phyloP scores from a whole-genome alignment of 2,329 filamentous ascomycete species.

The Diplocarpon rosae region DNA sequence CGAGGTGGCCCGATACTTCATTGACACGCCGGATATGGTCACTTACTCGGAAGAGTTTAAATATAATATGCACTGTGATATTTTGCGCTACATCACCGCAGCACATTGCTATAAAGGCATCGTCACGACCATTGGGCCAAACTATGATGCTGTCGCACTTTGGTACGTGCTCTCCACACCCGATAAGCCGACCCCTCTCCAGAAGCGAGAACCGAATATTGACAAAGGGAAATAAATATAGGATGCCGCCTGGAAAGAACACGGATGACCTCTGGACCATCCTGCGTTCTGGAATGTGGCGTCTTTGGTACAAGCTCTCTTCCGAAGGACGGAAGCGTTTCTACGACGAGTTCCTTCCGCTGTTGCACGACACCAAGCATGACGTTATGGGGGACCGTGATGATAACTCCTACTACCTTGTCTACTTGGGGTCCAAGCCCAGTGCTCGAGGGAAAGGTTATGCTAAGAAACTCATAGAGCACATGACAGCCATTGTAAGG shows the following conservation, averaged over 20 bases:
- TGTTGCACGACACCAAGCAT: constrained; percentile 62
- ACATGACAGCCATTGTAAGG: constrained; percentile 41
- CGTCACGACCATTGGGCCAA: constrained; percentile 61
- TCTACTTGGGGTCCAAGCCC: constrained; percentile 70
- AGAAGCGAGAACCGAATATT: not conserved
- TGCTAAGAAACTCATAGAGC: constrained; percentile 57
- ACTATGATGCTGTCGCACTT: constrained; percentile 68
- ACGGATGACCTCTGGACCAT: constrained; percentile 64
- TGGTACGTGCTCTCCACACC: constrained; percentile 45
- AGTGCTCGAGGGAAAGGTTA: constrained; percentile 61
- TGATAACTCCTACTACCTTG: constrained; percentile 65
- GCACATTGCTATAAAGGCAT: constrained; percentile 65
- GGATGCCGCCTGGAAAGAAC: constrained; percentile 65
- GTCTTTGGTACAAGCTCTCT: constrained; percentile 63
- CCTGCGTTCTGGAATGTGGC: constrained; percentile 67
- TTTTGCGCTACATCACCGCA: constrained; percentile 68
- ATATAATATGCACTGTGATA: constrained; percentile 66
- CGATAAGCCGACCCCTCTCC: not conserved
- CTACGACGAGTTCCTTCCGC: constrained; percentile 65
- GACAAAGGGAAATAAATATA: constrained; percentile 26
- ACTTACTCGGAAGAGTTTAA: constrained; percentile 53
- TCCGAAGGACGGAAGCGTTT: constrained; percentile 62
- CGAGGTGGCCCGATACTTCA: constrained; percentile 62
- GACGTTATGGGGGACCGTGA: constrained; percentile 57
- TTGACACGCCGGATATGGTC: constrained; percentile 58